Evolutionary conservation across 768 basidiomycete genomes (phyloP), one percentile per base, ranked within the genome.

Genomic region (Tulasnella calospora): DNA sequence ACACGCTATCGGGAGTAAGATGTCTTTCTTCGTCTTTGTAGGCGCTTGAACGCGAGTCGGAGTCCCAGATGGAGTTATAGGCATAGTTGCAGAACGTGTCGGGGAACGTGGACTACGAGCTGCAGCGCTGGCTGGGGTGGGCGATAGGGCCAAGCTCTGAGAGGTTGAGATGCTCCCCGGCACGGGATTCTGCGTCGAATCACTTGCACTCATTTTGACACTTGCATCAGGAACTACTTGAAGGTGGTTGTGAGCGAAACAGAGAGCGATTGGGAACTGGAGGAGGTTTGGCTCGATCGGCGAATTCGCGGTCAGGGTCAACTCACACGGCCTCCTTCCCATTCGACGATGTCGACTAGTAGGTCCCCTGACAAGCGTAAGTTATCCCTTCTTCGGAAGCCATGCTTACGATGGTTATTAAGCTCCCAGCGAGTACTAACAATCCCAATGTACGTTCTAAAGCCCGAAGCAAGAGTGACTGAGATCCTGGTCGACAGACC

Each of bases 71-170:
- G 61, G 61, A 7, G 21, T 67, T 21, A 67, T 67, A 33, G 61
- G 61, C 61, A 67, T 8, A 33, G 61, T 67, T 33, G 61, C 61
- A 67, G 61, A 67, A 67, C 61, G 61, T 67, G 61, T 67, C 61
- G 61, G 61, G 61, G 61, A 67, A 67, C 61, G 61, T 67, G 61
- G 61, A 33, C 61, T 30, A 33, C 61, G 61, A 33, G 13, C 13
- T 12, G 6, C 27, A 30, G 61, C 61, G n/a, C 6, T 13, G 61
- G n/a, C 27, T 4, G 61, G 61, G 27, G 61, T 67, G 61, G 61
- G 61, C 61, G 61, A 67, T 67, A n/a, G 61, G 33, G 61, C 61
- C 61, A 67, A 13, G n/a, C 61, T 33, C 61, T 67, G 61, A 67
- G 61, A 27, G 61, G 61, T 67, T n/a, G 61, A 67, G 27, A 13